Conservation (phyloP, 495 filamentous ascomycete species). For the Achaetomiella virescens region DNA sequence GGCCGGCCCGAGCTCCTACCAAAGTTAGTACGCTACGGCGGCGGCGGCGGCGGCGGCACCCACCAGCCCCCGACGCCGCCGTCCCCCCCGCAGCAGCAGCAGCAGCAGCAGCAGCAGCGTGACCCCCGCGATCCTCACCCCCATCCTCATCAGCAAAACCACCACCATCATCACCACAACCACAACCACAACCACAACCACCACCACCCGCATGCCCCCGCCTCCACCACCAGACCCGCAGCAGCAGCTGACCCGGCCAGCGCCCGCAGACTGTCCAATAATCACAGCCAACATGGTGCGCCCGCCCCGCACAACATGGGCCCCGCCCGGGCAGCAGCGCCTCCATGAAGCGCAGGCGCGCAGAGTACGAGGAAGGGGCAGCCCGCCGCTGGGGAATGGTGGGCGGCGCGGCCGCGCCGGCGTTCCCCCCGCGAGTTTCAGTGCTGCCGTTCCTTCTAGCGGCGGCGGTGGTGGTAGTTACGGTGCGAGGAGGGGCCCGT, state of each 20-base stretch:
- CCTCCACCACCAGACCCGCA: not conserved
- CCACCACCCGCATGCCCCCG: not conserved
- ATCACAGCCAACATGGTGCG: conserved; percentile 1
- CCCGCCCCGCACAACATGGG: not conserved
- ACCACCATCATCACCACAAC: not conserved
- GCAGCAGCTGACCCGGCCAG: conserved; percentile 1
- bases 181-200: conserved; percentile 1
- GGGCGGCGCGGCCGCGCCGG: conserved; percentile 23
- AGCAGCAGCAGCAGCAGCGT: conserved; percentile 42
- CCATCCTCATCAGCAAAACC: not conserved
- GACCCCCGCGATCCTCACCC: not conserved
- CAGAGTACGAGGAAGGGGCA: conserved; percentile 88
- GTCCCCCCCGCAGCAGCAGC: conserved; percentile 57
- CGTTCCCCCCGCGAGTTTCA: not conserved
- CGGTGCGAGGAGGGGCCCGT: conserved; percentile 59
- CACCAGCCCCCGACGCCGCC: conserved; percentile 88
- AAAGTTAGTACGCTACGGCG: conserved; percentile 89
- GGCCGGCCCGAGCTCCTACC: conserved; percentile 88
- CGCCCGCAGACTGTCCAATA: not conserved
- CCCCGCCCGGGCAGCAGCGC: not conserved
- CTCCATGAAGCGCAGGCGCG: conserved; percentile 59
- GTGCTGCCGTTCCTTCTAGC: not conserved
- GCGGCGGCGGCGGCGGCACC: conserved; percentile 51
- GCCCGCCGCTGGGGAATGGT: conserved; percentile 65
- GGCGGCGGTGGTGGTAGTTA: conserved; percentile 27